phyloP scores from a whole-genome alignment of 768 basidiomycete genomes.

The Tulasnella sp. region DNA sequence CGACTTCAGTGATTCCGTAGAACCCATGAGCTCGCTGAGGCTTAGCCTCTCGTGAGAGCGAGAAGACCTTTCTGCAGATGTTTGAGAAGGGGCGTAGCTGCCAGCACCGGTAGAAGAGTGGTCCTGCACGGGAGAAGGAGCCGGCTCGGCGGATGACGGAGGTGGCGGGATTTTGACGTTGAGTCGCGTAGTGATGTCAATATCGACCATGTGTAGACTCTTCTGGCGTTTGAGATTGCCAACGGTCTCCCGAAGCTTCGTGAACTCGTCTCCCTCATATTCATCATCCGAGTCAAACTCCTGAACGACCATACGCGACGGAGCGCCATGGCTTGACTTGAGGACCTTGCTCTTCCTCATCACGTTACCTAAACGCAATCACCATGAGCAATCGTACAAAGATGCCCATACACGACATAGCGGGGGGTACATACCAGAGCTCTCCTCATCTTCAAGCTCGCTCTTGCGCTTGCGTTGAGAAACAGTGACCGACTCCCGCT shows the following conservation, averaged over 20 bases:
- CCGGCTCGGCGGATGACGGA: not conserved
- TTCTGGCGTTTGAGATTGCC: constrained; percentile 11
- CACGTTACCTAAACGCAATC: not conserved
- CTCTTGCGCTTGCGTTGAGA: constrained; percentile 9
- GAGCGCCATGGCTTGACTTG: constrained; percentile 13
- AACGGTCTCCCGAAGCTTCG: constrained; percentile 19
- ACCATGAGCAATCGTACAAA: not conserved
- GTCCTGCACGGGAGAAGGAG: not conserved
- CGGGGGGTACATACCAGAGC: not conserved
- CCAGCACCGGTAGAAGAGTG: not conserved
- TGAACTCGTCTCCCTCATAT: constrained; percentile 5
- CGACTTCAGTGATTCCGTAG: not conserved
- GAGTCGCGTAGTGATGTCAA: constrained; percentile 19
- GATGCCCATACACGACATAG: not conserved
- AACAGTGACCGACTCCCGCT: not conserved
- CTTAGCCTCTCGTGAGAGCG: constrained; percentile 18
- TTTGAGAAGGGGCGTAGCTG: not conserved
- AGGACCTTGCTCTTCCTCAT: constrained; percentile 23
- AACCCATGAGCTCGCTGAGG: constrained; percentile 20
- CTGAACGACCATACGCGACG: not conserved
- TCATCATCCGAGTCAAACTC: constrained; percentile 15
- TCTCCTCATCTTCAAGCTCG: not conserved
- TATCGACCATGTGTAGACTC: constrained; percentile 15
- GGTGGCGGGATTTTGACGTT: constrained; percentile 21
- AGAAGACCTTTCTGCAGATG: not conserved